Conservation (phyloP, 2,329 filamentous ascomycete genomes). For the Clarireedia sp. region DNA sequence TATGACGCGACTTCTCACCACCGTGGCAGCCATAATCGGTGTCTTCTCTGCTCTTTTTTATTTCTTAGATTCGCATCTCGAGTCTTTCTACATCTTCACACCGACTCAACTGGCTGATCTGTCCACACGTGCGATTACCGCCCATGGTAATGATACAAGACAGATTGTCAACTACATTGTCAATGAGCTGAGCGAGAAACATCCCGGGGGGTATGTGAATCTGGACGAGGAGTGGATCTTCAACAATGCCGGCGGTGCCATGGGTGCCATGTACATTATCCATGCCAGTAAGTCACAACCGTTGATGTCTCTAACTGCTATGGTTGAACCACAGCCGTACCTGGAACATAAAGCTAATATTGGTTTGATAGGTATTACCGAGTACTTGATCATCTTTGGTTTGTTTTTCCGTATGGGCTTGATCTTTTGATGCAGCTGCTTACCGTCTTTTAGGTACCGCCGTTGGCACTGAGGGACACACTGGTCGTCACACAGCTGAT, state of each 20-base stretch:
- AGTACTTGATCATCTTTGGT: slow-evolving; percentile 84
- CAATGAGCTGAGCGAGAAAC: slow-evolving; percentile 50
- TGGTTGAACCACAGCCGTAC: neutral
- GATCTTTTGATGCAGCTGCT: neutral
- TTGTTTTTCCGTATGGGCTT: slow-evolving; percentile 7
- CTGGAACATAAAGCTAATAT: slow-evolving; percentile 8
- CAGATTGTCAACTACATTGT: slow-evolving; percentile 64
- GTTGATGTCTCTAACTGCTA: slow-evolving; percentile 1
- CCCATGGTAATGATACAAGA: slow-evolving; percentile 68
- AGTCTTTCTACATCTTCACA: slow-evolving; percentile 66
- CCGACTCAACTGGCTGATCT: slow-evolving; percentile 61
- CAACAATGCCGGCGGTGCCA: slow-evolving; percentile 85
- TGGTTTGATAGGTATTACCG: slow-evolving; percentile 56
- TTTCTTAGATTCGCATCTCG: slow-evolving; percentile 45
- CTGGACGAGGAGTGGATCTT: slow-evolving; percentile 77
- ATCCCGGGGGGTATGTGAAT: slow-evolving; percentile 49
- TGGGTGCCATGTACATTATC: slow-evolving; percentile 87
- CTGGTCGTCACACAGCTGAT: slow-evolving; percentile 81
- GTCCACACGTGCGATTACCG: slow-evolving; percentile 54
- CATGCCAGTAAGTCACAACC: slow-evolving; percentile 59
- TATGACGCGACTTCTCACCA: slow-evolving; percentile 31
- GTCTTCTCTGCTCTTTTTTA: slow-evolving; percentile 47
- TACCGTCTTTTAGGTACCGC: slow-evolving; percentile 47
- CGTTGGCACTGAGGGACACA: slow-evolving; percentile 80
- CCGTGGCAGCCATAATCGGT: slow-evolving; percentile 46